Conservation (phyloP, 2,329 filamentous ascomycete species). For the Fusarium sp. region DNA sequence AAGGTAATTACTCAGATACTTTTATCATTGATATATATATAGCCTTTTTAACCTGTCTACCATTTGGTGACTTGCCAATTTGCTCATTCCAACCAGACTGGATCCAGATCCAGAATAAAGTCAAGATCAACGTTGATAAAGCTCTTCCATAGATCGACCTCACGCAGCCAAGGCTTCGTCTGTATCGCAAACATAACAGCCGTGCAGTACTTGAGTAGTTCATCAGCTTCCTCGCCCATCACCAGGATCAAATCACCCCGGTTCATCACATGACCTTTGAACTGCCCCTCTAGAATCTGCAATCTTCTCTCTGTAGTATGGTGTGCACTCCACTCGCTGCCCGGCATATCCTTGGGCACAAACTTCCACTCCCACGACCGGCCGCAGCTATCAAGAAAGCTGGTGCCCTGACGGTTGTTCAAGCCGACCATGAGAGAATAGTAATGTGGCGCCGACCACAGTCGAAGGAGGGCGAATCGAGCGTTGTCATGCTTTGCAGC, state of each 20-base stretch:
- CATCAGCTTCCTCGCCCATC: constrained; percentile 37
- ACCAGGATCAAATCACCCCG: constrained; percentile 43
- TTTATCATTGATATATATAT: no score
- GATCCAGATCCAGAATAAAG: constrained; percentile 33
- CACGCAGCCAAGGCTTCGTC: constrained; percentile 44
- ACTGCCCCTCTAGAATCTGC: constrained; percentile 18
- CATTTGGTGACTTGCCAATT: no score
- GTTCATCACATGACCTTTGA: constrained; percentile 32
- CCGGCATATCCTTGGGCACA: constrained; percentile 43
- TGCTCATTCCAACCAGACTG: constrained; percentile 33
- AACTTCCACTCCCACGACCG: constrained; percentile 45
- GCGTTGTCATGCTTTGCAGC: constrained; percentile 17
- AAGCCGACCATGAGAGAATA: constrained; percentile 44
- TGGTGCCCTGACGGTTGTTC: constrained; percentile 26
- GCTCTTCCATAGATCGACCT: constrained; percentile 45
- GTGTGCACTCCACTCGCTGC: constrained; percentile 41
- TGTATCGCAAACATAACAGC: constrained; percentile 35
- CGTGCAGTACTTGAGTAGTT: constrained; percentile 38
- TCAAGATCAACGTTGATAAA: constrained; percentile 43
- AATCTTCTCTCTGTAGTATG: constrained; percentile 14
- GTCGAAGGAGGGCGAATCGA: constrained; percentile 41
- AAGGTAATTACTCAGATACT: no score
- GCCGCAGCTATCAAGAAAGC: constrained; percentile 42
- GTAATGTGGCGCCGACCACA: constrained; percentile 46
- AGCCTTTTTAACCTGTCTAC: no score